These are phyloP conservation scores for Eucalyptus guilfoylei DNA, from an alignment of 345 rosid genomes.

Conservation along the genomic window DNA sequence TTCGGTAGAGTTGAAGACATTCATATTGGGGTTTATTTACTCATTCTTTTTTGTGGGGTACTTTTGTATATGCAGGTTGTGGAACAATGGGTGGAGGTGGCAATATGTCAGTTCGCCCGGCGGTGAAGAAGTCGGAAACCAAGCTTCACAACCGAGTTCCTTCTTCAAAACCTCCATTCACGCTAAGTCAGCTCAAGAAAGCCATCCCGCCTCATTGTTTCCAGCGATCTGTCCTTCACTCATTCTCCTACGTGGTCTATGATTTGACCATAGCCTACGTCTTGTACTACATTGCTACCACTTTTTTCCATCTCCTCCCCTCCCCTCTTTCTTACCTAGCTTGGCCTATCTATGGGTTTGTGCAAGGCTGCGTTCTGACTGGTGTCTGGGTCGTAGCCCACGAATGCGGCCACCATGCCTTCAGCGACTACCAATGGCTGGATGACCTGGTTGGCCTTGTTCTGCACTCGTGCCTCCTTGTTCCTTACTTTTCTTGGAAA, in stretches of 20 bases:
- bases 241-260: slow-evolving; percentile 53
- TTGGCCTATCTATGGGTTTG: slow-evolving; percentile 78
- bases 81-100: slow-evolving; percentile 85
- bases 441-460: slow-evolving; percentile 76
- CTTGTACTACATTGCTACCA: slow-evolving; percentile 46
- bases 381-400: slow-evolving; percentile 91
- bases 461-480: slow-evolving; percentile 74
- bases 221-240: slow-evolving; percentile 61
- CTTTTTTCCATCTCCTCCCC: slow-evolving; percentile 45
- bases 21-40: background rate
- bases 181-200: slow-evolving; percentile 54
- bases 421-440: slow-evolving; percentile 84
- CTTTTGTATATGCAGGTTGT: slow-evolving; percentile 3
- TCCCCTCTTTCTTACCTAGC: slow-evolving; percentile 43
- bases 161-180: slow-evolving; percentile 54
- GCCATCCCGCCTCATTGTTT: slow-evolving; percentile 92
- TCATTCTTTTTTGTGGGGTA: background rate
- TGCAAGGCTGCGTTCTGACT: slow-evolving; percentile 67
- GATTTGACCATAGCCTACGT: slow-evolving; percentile 46
- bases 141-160: slow-evolving; percentile 45
- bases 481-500: slow-evolving; percentile 94
- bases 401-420: slow-evolving; percentile 96
- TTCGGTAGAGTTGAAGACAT: background rate
- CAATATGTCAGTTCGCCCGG: slow-evolving; percentile 37
- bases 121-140: slow-evolving; percentile 15